Percentiles rank a stretch among this genome's conserved stretches.
Evolutionary conservation across 2,329 filamentous ascomycete genomes (phyloP).

Genomic region (Claviceps sp.): DNA sequence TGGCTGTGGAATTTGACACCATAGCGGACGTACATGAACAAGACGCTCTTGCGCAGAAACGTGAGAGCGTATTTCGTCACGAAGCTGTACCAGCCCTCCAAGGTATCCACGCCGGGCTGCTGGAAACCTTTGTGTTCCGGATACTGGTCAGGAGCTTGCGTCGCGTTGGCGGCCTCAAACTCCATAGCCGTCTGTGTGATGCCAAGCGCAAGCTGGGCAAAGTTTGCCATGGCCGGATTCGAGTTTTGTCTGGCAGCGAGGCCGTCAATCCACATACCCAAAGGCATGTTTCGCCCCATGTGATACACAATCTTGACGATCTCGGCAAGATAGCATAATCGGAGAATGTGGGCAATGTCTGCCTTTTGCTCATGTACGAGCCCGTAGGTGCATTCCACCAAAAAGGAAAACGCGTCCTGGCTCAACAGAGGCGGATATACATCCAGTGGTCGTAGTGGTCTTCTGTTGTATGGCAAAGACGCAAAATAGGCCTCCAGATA

Average conservation of each 20-base stretch:
- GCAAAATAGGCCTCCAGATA: constrained; percentile 24
- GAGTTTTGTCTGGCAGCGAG: constrained; percentile 29
- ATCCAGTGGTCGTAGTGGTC: constrained; percentile 30
- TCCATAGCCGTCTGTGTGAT: constrained; percentile 33
- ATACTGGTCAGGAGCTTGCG: constrained; percentile 12
- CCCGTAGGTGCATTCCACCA: constrained; percentile 65
- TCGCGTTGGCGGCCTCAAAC: constrained; percentile 20
- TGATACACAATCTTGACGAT: constrained; percentile 66
- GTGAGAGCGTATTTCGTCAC: constrained; percentile 74
- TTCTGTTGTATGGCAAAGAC: constrained; percentile 3
- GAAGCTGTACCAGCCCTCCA: constrained; percentile 43
- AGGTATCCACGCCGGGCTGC: constrained; percentile 38
- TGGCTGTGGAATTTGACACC: constrained; percentile 76
- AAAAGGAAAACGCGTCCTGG: constrained; percentile 64
- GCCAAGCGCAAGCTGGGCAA: constrained; percentile 40
- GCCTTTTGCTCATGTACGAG: constrained; percentile 53
- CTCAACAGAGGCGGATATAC: constrained; percentile 46
- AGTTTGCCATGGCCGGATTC: constrained; percentile 37
- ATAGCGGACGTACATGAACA: constrained; percentile 78
- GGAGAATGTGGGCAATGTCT: constrained; percentile 67
- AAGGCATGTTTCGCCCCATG: constrained; percentile 40
- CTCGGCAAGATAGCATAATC: constrained; percentile 81
- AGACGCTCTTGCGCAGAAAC: constrained; percentile 73
- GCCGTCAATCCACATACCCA: constrained; percentile 33
- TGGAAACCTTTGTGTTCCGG: constrained; percentile 36